Evolutionary conservation across 2,329 filamentous ascomycete species (phyloP).

Genomic region (Pseudocercospora pini-densiflorae): DNA sequence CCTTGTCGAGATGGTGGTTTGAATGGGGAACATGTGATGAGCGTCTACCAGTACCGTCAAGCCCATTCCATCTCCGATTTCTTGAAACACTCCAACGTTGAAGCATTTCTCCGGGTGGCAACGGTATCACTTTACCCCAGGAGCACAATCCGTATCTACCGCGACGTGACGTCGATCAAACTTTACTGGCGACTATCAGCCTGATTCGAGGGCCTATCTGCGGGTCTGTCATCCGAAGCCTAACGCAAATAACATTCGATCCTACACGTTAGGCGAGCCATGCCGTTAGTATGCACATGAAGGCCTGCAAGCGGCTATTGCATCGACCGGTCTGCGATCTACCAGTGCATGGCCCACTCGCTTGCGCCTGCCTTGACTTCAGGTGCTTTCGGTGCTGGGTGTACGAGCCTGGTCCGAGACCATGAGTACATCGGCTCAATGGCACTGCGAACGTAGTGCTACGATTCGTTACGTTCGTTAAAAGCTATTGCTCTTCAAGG

Average conservation of each 20-base stretch:
- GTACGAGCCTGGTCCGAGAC: neutral
- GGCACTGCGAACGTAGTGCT: neutral
- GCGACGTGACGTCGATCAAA: neutral
- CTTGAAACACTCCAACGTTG: neutral
- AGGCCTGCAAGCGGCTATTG: neutral
- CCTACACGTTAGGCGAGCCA: neutral
- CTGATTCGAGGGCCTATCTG: neutral
- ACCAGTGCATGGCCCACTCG: neutral
- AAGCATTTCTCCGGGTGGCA: neutral
- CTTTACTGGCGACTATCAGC: neutral
- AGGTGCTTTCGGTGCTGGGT: neutral
- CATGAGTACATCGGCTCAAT: neutral
- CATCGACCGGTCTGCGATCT: neutral
- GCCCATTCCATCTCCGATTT: neutral
- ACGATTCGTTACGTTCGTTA: neutral
- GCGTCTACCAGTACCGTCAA: neutral
- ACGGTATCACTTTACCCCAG: neutral
- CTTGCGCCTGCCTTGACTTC: neutral
- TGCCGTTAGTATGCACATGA: neutral
- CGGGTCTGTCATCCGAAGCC: neutral
- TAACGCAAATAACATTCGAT: slow-evolving; percentile 1
- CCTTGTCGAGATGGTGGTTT: neutral
- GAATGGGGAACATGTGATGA: neutral
- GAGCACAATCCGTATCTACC: neutral
- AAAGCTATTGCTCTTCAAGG: neutral